Base-by-base conservation (phyloP, 1,139 yeast genomes). In the Zygoascus meyerae region DNA sequence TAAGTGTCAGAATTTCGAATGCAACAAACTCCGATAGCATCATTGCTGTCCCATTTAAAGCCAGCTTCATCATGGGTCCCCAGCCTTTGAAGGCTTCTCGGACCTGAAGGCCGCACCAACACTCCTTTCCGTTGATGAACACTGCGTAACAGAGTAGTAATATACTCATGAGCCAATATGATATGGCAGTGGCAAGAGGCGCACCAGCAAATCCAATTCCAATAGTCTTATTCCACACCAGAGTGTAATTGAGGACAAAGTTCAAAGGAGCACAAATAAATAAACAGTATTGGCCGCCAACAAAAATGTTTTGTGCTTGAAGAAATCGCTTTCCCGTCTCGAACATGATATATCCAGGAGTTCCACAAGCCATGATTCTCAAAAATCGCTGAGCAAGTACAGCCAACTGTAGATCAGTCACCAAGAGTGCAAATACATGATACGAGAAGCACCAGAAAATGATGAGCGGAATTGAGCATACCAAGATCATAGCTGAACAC, bases 271-370 rank as follows among this genome's bases (percentile, higher is more conserved):
- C 92, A 57, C 90, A 79, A 9, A 87, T 66, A 41, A 86, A 71
- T 36, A 89, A 67, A 5, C 87, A 83, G 30, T 85, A 81, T 1
- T 95, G 84, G 3, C 94, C 86, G 0, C 97, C 96, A 58, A 86
- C 94, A 69, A 86, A 89, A 21, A 87, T 85, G 6, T 95, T 95
- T 64, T 90, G 97, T 0, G 95, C 90, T 66, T 89, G 97, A 49
- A 90, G 66, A 59, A 79, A 89, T 52, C 95, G 74, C 62, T 89
- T 89, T 28, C 85, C 77, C 55, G 81, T 79, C 63, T 90, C 97
- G 64, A 89, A 89, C 37, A 85, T 66, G 28, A 87, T 83, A 64
- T 85, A 87, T 0, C 86, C 90, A 0, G 96, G 96, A 1, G 86
- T 89, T 6, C 95, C 96, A 10, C 79, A 57, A 3, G 83, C 74